These are phyloP conservation scores for Starmerella sirachaensis DNA, from an alignment of 805 yeast species.

Conservation along the genomic window DNA sequence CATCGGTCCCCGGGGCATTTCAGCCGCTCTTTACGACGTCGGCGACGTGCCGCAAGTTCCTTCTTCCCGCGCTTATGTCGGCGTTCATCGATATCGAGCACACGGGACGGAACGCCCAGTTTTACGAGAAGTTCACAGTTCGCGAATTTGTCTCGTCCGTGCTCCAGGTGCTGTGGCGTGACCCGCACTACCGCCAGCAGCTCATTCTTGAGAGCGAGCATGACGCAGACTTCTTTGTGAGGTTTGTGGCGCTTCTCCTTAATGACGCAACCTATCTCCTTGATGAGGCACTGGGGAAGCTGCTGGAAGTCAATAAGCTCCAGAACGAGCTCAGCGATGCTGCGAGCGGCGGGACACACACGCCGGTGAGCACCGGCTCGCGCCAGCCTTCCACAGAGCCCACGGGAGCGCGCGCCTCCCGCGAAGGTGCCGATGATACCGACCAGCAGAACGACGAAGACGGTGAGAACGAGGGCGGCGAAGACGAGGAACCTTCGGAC, in stretches of 20 bases:
- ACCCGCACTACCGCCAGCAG: slow-evolving; percentile 54
- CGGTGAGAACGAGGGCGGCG: slow-evolving; percentile 41
- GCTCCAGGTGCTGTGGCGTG: slow-evolving; percentile 72
- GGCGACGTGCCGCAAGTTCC: slow-evolving; percentile 46
- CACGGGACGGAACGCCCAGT: slow-evolving; percentile 90
- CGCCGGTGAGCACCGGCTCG: background rate
- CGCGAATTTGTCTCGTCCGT: slow-evolving; percentile 78
- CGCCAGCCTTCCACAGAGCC: background rate
- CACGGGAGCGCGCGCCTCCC: background rate
- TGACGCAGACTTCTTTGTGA: slow-evolving; percentile 72
- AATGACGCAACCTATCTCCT: slow-evolving; percentile 86
- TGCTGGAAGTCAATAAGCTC: slow-evolving; percentile 62
- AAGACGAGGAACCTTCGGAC: slow-evolving; percentile 26
- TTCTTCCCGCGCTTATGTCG: slow-evolving; percentile 74
- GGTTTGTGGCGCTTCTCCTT: slow-evolving; percentile 80
- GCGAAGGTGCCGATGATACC: background rate
- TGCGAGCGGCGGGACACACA: background rate
- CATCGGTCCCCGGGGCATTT: slow-evolving; percentile 49
- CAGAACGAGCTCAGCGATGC: slow-evolving; percentile 43
- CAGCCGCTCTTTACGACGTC: slow-evolving; percentile 52
- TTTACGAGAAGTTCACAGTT: slow-evolving; percentile 88
- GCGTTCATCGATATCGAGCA: slow-evolving; percentile 91
- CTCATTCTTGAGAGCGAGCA: slow-evolving; percentile 53
- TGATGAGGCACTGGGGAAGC: slow-evolving; percentile 77
- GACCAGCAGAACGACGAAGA: slow-evolving; percentile 32